Conservation (phyloP, 768 basidiomycete genomes). For the Gymnopilus junonius region DNA sequence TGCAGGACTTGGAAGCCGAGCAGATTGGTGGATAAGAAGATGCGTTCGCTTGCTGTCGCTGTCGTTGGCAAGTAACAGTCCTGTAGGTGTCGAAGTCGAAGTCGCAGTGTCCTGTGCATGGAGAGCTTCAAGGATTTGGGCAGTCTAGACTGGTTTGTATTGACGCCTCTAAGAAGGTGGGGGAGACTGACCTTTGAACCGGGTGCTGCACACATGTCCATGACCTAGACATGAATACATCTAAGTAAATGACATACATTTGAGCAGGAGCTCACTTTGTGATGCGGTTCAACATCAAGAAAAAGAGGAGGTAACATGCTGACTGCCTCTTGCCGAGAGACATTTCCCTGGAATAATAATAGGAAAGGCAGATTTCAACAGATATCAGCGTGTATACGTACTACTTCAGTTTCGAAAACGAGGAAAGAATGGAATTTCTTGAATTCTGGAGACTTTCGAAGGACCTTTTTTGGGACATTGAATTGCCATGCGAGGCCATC, state of each 20-base stretch:
- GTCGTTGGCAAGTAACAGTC: conserved; percentile 94
- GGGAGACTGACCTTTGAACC: conserved; percentile 79
- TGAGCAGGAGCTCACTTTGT: conserved; percentile 52
- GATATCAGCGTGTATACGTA: conserved; percentile 45
- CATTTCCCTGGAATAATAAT: conserved; percentile 87
- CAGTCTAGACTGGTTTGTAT: conserved; percentile 59
- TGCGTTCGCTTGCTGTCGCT: conserved; percentile 93
- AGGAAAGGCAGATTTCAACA: background rate
- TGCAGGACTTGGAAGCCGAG: conserved; percentile 88
- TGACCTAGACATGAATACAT: conserved; percentile 53
- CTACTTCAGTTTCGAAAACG: conserved; percentile 97
- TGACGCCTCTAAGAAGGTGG: background rate
- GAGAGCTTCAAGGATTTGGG: conserved; percentile 93
- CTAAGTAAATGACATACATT: background rate
- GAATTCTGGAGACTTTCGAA: conserved; percentile 89
- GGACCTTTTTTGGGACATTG: conserved; percentile 85
- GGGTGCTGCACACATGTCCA: conserved; percentile 99
- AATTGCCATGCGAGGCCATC: conserved; percentile 96
- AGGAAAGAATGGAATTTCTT: conserved; percentile 95
- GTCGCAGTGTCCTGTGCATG: conserved; percentile 77
- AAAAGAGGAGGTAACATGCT: conserved; percentile 99
- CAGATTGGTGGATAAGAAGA: conserved; percentile 96
- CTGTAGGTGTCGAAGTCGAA: conserved; percentile 72
- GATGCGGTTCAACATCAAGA: conserved; percentile 92
- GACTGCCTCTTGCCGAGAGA: conserved; percentile 96